These are phyloP conservation scores for Chamaecyparis obtusa DNA, from an alignment of 75 land plant genomes.

Conservation along the genomic window DNA sequence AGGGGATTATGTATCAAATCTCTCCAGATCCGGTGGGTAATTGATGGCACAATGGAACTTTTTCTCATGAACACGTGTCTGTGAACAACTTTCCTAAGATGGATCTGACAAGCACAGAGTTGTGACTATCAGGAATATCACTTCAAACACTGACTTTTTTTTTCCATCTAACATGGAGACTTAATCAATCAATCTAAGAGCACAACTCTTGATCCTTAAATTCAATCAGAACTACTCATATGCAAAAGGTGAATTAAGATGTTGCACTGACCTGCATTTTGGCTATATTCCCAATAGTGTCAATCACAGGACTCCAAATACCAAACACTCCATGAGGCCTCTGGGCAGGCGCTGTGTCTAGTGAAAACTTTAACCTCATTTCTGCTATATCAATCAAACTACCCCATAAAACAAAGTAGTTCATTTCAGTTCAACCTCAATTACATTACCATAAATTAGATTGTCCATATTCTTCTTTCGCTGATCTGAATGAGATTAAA, in stretches of 20 bases:
- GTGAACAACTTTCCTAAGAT: conserved; percentile 70
- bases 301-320: conserved; percentile 88
- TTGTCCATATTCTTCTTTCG: not conserved
- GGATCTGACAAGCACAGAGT: conserved; percentile 56
- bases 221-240: not conserved
- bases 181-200: not conserved
- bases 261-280: conserved; percentile 78
- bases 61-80: conserved; percentile 75
- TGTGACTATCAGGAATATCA: not conserved
- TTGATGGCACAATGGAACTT: conserved; percentile 63
- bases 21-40: conserved; percentile 69
- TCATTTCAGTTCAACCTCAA: not conserved
- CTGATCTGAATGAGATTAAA: not conserved
- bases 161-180: not conserved
- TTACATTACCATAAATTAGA: not conserved
- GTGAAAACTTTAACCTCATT: conserved; percentile 66
- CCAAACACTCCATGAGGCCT: conserved; percentile 94
- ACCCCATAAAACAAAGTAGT: conserved; percentile 16
- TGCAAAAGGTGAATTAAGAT: conserved; percentile 1
- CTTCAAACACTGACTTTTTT: conserved; percentile 1
- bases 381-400: conserved; percentile 90
- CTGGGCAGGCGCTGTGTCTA: conserved; percentile 84
- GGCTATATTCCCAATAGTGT: conserved; percentile 86
- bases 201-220: not conserved
- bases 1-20: conserved; percentile 96